Base-by-base conservation (phyloP, 75 land plant species). In the Selaginella tamariscina region DNA sequence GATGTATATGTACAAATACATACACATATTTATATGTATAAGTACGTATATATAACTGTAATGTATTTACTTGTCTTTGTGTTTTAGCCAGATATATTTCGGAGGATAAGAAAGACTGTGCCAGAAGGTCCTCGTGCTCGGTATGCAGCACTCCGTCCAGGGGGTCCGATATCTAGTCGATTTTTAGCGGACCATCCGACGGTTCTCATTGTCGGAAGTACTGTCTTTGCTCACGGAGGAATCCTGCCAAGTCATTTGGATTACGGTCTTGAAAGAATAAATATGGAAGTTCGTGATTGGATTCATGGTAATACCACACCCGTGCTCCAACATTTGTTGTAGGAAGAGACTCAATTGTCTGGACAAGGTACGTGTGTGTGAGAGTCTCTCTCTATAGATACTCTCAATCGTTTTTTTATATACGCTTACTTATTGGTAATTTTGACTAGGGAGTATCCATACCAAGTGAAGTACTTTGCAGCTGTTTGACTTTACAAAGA, bases 141-240 rank as follows among this genome's bases (percentile, higher is more conserved):
- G 31, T 73, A 81, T n/a, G 98, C 96, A 0, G 98, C 98, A 0
- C 29, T 94, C 65, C 59, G 85, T 29, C 95, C 95, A 0, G 77
- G 81, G 8, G 94, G 94, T 0, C 85, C 85, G 30, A 82, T 89
- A 24, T 63, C 86, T 1, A 66, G 32, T 0, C 78, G 95, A 22
- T 89, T 89, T 57, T 56, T 86, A 63, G 55, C 82, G 0, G 32
- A 62, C 21, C 83, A 89, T 56, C 75, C 78, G 32, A 82, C 83
- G 0, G 87, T 89, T n/a, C 29, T 85, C 56, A 82, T 89, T 0
- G 85, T 94, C 2, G 98, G 98, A 9, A 82, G 83, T 0, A 82
- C 96, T 0, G 82, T 94, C 1, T 90, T 94, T 66, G 98, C 81
- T 11, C 98, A 94, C 27, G 96, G 98, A 0, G 99, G 99, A 18